Base-by-base conservation (phyloP, 345 rosid genomes). In the Odontarrhena argentea region DNA sequence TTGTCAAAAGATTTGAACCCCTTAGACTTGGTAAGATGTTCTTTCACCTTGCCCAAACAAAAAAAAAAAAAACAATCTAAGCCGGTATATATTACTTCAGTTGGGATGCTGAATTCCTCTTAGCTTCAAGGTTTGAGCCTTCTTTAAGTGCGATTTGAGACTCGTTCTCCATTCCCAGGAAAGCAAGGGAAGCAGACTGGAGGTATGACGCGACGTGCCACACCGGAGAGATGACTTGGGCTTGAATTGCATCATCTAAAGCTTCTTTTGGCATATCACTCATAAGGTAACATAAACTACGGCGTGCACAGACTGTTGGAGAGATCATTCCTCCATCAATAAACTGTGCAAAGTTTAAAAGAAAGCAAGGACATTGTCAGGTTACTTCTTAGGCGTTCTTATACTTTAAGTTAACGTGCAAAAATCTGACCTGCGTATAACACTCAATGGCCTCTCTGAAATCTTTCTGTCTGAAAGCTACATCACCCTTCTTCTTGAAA, bases 181-280 rank as follows among this genome's bases (percentile, higher is more conserved):
- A 64, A 45, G 83, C 75, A 42, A 87, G 96, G 3, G 96, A 86
- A 1, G 76, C 87, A 34, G 96, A 84, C 74, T 87, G 96, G 55
- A 92, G 80, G 76, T 87, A 89, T 51, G 87, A 86, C 11, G 98
- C 96, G 2, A 89, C 82, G 30, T 86, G 85, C 98, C 98, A 92
- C 12, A 84, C 69, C 0, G 98, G 98, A 55, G 91, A 87, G 55
- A 82, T 86, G 32, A 81, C 84, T 70, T 89, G 98, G 24, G 96
- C 91, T 69, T 89, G 96, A 25, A 74, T 59, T 42, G 98, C 96
- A 76, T 89, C 98, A 66, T 79, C 78, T 15, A 83, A 76, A 6
- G 96, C 96, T 79, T 87, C 96, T 55, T 80, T 81, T 0, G 92
- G 93, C 84, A 82, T 83, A 73, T 87, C 86, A 43, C 54, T 86